phyloP scores from a whole-genome alignment of 164 flowering plant genomes.

The Protea cynaroides region DNA sequence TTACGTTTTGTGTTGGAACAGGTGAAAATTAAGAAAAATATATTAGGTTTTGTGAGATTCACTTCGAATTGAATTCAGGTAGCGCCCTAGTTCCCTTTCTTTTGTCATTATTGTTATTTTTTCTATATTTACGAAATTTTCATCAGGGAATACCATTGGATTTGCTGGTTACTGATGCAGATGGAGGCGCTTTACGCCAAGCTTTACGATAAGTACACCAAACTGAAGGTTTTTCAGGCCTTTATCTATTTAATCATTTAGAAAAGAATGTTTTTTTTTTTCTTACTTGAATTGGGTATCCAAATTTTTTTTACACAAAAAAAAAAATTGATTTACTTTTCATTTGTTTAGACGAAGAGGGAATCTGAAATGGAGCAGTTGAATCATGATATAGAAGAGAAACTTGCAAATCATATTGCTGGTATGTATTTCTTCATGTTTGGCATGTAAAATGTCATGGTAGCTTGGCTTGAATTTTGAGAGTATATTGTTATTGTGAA shows the following conservation, averaged over 20 bases:
- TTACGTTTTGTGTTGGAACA: too few species aligned
- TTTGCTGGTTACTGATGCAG: constrained; percentile 18
- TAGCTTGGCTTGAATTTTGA: too few species aligned
- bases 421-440: constrained; percentile 26
- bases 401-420: constrained; percentile 35
- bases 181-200: constrained; percentile 59
- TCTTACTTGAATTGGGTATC: too few species aligned
- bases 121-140: background rate
- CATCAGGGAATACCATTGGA: background rate
- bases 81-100: background rate
- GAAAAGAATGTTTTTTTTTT: background rate
- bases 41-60: too few species aligned
- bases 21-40: too few species aligned
- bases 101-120: too few species aligned
- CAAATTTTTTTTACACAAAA: background rate
- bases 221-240: constrained; percentile 38
- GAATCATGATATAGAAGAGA: constrained; percentile 53
- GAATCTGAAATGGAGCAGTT: constrained; percentile 37
- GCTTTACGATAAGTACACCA: constrained; percentile 54
- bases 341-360: constrained; percentile 30
- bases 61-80: background rate
- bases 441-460: too few species aligned
- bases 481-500: too few species aligned
- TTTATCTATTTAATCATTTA: background rate
- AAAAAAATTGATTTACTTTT: background rate